Evolutionary conservation across 768 basidiomycete species (phyloP).

Genomic region (Tubosaeta sp.): DNA sequence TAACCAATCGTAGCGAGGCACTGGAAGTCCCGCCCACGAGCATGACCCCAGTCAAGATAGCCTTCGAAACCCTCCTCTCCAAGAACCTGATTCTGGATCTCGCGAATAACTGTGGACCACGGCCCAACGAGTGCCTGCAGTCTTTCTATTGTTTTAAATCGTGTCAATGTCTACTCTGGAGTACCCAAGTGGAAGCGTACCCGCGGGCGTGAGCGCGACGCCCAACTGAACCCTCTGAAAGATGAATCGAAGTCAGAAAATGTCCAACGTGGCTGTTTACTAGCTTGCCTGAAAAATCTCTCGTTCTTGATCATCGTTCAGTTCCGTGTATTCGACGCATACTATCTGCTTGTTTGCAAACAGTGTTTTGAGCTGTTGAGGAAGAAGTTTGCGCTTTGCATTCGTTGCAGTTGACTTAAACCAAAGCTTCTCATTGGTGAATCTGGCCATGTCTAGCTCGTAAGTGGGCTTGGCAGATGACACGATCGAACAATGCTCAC

Average conservation of each 20-base stretch:
- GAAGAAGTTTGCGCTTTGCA: constrained; percentile 30
- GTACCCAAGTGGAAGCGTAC: constrained; percentile 23
- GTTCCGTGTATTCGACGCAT: constrained; percentile 55
- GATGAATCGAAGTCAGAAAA: background rate
- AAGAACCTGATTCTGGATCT: constrained; percentile 34
- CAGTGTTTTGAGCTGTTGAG: constrained; percentile 29
- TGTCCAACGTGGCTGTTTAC: background rate
- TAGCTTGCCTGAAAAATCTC: constrained; percentile 57
- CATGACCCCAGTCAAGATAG: constrained; percentile 40
- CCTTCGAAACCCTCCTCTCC: constrained; percentile 34
- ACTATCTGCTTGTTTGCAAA: constrained; percentile 49
- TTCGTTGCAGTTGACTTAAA: constrained; percentile 24
- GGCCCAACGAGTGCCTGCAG: constrained; percentile 47
- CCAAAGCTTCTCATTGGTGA: constrained; percentile 37
- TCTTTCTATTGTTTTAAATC: constrained; percentile 35
- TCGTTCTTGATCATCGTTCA: constrained; percentile 52
- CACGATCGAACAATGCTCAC: constrained; percentile 22
- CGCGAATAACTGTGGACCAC: constrained; percentile 40
- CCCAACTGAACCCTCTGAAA: constrained; percentile 49
- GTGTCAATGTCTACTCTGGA: background rate
- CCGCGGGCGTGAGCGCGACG: constrained; percentile 46
- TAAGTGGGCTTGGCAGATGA: background rate
- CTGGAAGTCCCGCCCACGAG: constrained; percentile 46
- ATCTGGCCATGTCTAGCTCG: constrained; percentile 8
- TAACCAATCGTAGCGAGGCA: constrained; percentile 37